These are phyloP conservation scores for Trichoderma arundinaceum DNA, from an alignment of 2,329 filamentous ascomycete genomes.

Conservation along the genomic window DNA sequence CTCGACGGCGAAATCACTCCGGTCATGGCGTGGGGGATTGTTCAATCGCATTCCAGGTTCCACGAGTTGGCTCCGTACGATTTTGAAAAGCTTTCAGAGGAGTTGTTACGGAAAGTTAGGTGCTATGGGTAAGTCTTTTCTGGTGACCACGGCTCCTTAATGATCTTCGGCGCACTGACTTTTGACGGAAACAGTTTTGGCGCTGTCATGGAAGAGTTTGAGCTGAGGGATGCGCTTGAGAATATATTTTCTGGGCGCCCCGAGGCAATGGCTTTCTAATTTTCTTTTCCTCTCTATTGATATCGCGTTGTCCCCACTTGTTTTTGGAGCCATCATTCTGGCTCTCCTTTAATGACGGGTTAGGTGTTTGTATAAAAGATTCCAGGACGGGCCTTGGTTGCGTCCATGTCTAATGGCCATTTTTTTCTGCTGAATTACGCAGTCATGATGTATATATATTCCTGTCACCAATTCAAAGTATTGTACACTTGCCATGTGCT, in stretches of 20 bases:
- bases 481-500: no score
- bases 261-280: conserved; percentile 33
- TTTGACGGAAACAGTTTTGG: conserved; percentile 56
- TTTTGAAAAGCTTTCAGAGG: conserved; percentile 72
- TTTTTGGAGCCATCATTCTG: background rate
- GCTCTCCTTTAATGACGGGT: background rate
- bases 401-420: conserved; percentile 2
- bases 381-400: conserved; percentile 10
- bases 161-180: conserved; percentile 22
- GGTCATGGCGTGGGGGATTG: conserved; percentile 90
- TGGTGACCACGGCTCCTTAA: background rate
- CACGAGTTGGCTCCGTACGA: conserved; percentile 69
- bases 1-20: conserved; percentile 92
- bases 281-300: background rate
- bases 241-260: conserved; percentile 52
- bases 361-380: conserved; percentile 7
- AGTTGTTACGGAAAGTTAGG: conserved; percentile 78
- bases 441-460: conserved; percentile 13
- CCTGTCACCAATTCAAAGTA: background rate
- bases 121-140: conserved; percentile 83
- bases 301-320: background rate
- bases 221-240: conserved; percentile 78
- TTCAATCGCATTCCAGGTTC: conserved; percentile 74
- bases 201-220: conserved; percentile 69
- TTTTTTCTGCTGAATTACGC: background rate